These are phyloP conservation scores for Leishmania arabica DNA, from an alignment of 208 protist species.

Conservation along the genomic window DNA sequence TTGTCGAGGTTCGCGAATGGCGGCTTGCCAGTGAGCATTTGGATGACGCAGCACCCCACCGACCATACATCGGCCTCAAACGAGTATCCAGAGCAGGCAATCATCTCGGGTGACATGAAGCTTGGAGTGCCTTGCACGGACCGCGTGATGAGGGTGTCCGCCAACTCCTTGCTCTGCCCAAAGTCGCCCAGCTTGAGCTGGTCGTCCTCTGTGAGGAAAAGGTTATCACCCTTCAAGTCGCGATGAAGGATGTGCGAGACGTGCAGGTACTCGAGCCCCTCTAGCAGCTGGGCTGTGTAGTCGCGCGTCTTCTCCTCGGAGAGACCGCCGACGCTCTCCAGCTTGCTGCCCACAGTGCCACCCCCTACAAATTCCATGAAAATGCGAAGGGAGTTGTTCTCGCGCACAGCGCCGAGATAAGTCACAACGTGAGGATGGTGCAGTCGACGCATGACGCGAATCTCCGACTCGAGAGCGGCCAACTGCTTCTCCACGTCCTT, in stretches of 20 bases:
- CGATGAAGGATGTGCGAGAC: conserved; percentile 83
- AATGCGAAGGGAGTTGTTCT: conserved; percentile 82
- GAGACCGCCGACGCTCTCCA: conserved; percentile 67
- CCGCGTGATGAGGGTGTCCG: conserved; percentile 81
- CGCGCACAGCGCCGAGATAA: conserved; percentile 80
- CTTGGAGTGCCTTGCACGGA: conserved; percentile 91
- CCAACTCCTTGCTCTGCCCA: conserved; percentile 88
- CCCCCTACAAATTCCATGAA: conserved; percentile 93
- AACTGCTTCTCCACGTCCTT: conserved; percentile 86
- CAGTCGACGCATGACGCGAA: conserved; percentile 91
- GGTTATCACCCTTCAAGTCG: conserved; percentile 93
- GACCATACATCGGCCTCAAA: conserved; percentile 93
- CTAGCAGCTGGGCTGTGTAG: conserved; percentile 87
- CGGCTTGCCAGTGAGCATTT: conserved; percentile 90
- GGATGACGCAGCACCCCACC: conserved; percentile 89
- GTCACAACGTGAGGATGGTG: conserved; percentile 91
- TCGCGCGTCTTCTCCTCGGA: conserved; percentile 61
- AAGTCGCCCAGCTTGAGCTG: conserved; percentile 91
- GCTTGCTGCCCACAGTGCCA: conserved; percentile 71
- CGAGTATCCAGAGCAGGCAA: conserved; percentile 87
- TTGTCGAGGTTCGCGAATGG: conserved; percentile 87
- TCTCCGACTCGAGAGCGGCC: conserved; percentile 84
- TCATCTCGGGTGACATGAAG: conserved; percentile 95
- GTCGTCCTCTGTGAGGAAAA: conserved; percentile 81
- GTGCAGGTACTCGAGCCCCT: conserved; percentile 92